These are phyloP conservation scores for Mycena amicta DNA, from an alignment of 768 basidiomycete species.

Conservation along the genomic window DNA sequence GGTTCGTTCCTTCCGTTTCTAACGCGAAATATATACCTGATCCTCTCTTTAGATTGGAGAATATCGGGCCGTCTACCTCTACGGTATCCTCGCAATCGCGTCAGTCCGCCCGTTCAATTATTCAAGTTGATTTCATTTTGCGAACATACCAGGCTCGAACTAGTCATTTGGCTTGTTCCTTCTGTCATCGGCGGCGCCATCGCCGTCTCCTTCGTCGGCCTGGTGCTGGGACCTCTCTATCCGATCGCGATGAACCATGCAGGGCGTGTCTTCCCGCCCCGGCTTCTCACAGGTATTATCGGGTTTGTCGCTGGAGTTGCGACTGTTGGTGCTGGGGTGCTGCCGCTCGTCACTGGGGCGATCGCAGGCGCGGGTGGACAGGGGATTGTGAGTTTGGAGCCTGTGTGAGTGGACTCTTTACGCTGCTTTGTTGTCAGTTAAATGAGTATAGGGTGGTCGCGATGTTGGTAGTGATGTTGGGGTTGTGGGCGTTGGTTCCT, in stretches of 20 bases:
- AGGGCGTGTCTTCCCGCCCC: constrained; percentile 55
- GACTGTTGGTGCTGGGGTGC: constrained; percentile 49
- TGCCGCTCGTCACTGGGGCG: constrained; percentile 55
- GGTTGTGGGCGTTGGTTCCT: constrained; percentile 47
- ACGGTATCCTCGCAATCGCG: constrained; percentile 39
- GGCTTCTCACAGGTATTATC: constrained; percentile 48
- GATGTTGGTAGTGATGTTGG: constrained; percentile 46
- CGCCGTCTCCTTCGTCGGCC: constrained; percentile 49
- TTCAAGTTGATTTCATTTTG: not conserved
- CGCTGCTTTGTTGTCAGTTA: not conserved
- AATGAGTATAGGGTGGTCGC: constrained; percentile 30
- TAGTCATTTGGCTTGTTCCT: constrained; percentile 54
- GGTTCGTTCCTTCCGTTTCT: constrained; percentile 29
- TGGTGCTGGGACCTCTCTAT: constrained; percentile 59
- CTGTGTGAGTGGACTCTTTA: constrained; percentile 42
- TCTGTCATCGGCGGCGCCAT: constrained; percentile 51
- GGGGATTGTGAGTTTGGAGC: constrained; percentile 35
- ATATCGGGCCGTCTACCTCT: constrained; percentile 38
- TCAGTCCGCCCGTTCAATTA: constrained; percentile 4
- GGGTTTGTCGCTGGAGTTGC: constrained; percentile 60
- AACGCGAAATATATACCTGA: not conserved
- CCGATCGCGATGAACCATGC: constrained; percentile 58
- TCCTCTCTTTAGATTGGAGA: constrained; percentile 35
- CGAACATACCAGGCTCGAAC: constrained; percentile 40
- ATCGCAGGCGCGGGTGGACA: constrained; percentile 45